phyloP scores from a whole-genome alignment of 2,329 filamentous ascomycete genomes.

The Teratosphaeriaceae sp. region DNA sequence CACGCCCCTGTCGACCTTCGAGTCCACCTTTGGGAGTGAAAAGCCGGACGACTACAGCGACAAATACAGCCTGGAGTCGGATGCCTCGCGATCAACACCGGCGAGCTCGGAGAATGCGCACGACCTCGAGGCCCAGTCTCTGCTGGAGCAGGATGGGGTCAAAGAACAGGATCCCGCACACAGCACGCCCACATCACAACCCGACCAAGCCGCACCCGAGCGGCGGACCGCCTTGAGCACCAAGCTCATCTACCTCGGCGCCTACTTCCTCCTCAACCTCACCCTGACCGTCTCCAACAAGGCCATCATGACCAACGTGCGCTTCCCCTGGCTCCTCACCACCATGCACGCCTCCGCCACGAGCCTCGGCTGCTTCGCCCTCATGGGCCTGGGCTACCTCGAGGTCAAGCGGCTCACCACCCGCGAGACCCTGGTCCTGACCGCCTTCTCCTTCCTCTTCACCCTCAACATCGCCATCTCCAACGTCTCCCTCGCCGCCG shows the following conservation, averaged over 20 bases:
- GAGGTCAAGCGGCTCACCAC: slow-evolving; percentile 46
- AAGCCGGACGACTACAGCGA: not conserved
- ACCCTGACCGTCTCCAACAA: slow-evolving; percentile 54
- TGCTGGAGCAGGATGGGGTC: not conserved
- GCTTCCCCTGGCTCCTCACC: slow-evolving; percentile 55
- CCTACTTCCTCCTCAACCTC: slow-evolving; percentile 47
- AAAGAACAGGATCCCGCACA: not conserved
- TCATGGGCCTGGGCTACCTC: slow-evolving; percentile 48
- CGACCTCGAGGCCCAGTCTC: not conserved
- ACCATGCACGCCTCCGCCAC: slow-evolving; percentile 52
- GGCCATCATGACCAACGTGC: slow-evolving; percentile 40
- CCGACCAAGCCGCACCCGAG: slow-evolving; percentile 12
- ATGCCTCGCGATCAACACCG: too few species aligned
- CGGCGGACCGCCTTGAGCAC: slow-evolving; percentile 14
- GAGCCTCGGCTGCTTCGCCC: slow-evolving; percentile 46
- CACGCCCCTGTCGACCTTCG: not conserved
- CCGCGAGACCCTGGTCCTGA: slow-evolving; percentile 47
- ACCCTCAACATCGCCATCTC: slow-evolving; percentile 58
- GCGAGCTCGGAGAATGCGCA: not conserved
- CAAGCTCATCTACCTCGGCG: slow-evolving; percentile 21
- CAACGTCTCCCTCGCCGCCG: slow-evolving; percentile 51
- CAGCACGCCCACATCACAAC: not conserved
- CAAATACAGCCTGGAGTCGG: too few species aligned
- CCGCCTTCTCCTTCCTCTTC: slow-evolving; percentile 54
- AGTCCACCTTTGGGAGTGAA: too few species aligned